phyloP scores from a whole-genome alignment of 2,329 filamentous ascomycete species.

The Exophiala sideris region DNA sequence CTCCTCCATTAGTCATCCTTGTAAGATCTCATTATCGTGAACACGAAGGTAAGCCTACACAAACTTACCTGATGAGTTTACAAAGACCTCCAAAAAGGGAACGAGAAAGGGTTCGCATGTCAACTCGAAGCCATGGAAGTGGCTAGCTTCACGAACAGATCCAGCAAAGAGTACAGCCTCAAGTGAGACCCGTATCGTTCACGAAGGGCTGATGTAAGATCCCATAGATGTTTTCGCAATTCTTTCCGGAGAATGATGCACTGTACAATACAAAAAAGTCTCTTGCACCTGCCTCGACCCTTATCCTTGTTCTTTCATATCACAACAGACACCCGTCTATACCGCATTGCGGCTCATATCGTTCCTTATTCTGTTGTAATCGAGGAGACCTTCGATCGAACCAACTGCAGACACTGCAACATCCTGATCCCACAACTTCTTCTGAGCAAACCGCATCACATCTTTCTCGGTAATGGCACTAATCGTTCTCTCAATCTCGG shows the following conservation, averaged over 20 bases:
- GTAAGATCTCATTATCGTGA: too few relatives aligned
- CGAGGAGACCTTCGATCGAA: constrained; percentile 76
- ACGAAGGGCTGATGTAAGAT: neutral
- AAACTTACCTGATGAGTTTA: too few relatives aligned
- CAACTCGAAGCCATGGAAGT: too few relatives aligned
- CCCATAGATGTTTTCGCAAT: constrained; percentile 1
- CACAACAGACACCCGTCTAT: constrained; percentile 27
- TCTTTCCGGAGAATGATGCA: constrained; percentile 19
- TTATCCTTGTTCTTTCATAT: neutral
- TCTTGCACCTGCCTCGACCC: constrained; percentile 1
- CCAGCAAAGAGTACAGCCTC: too few relatives aligned
- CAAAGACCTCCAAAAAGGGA: too few relatives aligned
- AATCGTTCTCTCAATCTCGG: constrained; percentile 91
- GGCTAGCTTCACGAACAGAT: too few relatives aligned
- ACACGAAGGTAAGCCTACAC: too few relatives aligned
- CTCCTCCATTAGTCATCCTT: too few relatives aligned
- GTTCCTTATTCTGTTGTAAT: constrained; percentile 56
- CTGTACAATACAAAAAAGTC: constrained; percentile 18
- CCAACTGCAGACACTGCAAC: constrained; percentile 91
- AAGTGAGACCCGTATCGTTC: too few relatives aligned
- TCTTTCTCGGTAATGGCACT: constrained; percentile 90
- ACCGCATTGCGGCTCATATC: constrained; percentile 77
- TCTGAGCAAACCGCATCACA: constrained; percentile 92
- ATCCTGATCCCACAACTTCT: constrained; percentile 96
- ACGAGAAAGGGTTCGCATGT: too few relatives aligned